A percentile compares a stretch with the other conserved stretches of the same genome.
These are phyloP conservation scores for Fusarium concolor DNA, from an alignment of 2,329 filamentous ascomycete genomes.

Conservation along the genomic window DNA sequence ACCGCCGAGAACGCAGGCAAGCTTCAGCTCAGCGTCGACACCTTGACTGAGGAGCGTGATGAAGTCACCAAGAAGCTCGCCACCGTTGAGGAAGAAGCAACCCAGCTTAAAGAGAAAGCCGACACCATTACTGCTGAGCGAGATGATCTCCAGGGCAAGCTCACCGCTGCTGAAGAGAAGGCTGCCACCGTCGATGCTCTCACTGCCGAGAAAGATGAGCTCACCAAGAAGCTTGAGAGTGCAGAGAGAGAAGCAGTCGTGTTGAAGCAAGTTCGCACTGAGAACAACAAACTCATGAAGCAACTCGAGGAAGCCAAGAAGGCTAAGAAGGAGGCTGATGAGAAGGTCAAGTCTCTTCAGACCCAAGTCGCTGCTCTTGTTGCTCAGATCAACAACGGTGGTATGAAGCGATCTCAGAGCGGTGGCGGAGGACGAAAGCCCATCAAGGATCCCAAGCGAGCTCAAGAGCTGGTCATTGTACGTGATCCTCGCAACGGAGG, in stretches of 20 bases:
- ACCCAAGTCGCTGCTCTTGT: conserved; percentile 39
- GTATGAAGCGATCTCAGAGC: conserved; percentile 22
- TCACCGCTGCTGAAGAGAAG: conserved; percentile 20
- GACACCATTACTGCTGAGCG: conserved; percentile 32
- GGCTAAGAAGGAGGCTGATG: conserved; percentile 36
- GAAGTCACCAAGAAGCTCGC: conserved; percentile 43
- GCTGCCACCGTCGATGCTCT: conserved; percentile 22
- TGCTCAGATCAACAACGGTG: conserved; percentile 30
- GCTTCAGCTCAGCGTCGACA: conserved; percentile 31
- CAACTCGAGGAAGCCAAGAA: conserved; percentile 42
- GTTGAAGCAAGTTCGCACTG: conserved; percentile 35
- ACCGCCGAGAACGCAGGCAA: conserved; percentile 34
- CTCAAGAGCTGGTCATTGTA: conserved; percentile 45
- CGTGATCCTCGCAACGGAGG: conserved; percentile 40
- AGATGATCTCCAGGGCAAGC: conserved; percentile 33
- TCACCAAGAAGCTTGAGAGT: conserved; percentile 36
- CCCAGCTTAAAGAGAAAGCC: conserved; percentile 33
- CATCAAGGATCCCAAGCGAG: conserved; percentile 42
- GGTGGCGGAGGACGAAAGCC: conserved; percentile 31
- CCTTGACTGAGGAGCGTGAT: conserved; percentile 30
- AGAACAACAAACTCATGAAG: conserved; percentile 43
- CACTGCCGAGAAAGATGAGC: conserved; percentile 26
- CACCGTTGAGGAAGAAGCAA: conserved; percentile 26
- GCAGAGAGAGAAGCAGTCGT: conserved; percentile 41
- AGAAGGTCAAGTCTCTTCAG: conserved; percentile 36